These are phyloP conservation scores for Potentilla sterilis DNA, from an alignment of 306 rosid species.

Conservation along the genomic window DNA sequence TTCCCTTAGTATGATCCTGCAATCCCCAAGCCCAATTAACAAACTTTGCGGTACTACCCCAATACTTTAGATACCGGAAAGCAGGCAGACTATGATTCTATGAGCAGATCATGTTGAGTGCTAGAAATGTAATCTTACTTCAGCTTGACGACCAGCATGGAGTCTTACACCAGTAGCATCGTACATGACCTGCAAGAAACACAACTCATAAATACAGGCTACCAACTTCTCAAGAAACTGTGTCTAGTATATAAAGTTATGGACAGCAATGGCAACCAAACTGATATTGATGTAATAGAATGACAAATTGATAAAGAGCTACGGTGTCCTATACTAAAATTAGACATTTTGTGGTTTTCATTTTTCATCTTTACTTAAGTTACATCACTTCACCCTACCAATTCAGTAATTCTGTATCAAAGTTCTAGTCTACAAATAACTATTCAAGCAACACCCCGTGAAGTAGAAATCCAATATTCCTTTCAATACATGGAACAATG, in stretches of 20 bases:
- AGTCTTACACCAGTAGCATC: constrained; percentile 55
- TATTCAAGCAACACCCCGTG: background rate
- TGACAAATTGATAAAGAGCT: background rate
- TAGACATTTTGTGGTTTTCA: background rate
- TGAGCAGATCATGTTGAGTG: background rate
- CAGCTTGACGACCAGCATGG: constrained; percentile 57
- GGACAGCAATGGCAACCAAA: background rate
- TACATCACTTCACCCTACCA: background rate
- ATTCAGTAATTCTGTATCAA: background rate
- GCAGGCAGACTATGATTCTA: background rate
- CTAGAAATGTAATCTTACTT: constrained; percentile 28
- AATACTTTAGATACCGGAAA: background rate
- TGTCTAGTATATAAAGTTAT: background rate
- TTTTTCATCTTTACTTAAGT: background rate
- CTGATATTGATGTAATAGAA: background rate
- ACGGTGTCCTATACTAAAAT: background rate
- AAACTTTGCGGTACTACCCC: background rate
- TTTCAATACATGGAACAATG: background rate
- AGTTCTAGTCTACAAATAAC: background rate
- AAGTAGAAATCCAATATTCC: background rate
- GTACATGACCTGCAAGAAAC: constrained; percentile 46
- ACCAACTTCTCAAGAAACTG: background rate
- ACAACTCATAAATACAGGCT: background rate
- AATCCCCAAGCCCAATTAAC: constrained; percentile 11
- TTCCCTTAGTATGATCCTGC: constrained; percentile 3